These are phyloP conservation scores for Populus pruinosa DNA, from an alignment of 345 rosid species.

Conservation along the genomic window DNA sequence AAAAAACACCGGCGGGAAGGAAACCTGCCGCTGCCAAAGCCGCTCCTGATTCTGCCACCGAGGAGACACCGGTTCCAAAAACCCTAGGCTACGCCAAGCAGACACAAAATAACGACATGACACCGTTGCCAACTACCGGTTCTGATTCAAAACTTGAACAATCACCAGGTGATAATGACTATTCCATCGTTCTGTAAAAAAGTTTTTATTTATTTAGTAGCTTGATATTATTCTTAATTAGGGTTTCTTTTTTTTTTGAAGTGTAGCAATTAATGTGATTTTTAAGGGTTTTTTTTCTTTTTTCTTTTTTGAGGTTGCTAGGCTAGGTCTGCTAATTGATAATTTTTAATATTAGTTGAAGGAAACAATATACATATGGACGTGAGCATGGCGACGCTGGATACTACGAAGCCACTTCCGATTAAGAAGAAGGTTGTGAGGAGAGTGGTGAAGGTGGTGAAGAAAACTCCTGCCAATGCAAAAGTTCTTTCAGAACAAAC, in stretches of 20 bases:
- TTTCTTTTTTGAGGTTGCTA: background rate
- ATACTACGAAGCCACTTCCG: slow-evolving; percentile 16
- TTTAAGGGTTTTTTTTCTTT: background rate
- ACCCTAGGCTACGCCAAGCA: slow-evolving; percentile 27
- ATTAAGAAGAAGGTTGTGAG: slow-evolving; percentile 23
- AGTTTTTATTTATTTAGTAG: background rate
- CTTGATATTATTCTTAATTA: background rate
- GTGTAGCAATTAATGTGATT: background rate
- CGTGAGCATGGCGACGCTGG: slow-evolving; percentile 13
- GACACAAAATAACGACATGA: slow-evolving; percentile 11
- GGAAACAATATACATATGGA: slow-evolving; percentile 20
- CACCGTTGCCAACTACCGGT: slow-evolving; percentile 7
- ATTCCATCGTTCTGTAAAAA: background rate
- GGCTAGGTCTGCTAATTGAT: too few relatives aligned
- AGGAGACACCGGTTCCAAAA: slow-evolving; percentile 17
- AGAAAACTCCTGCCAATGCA: slow-evolving; percentile 22
- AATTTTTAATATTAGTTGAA: slow-evolving; percentile 7
- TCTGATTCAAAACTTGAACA: slow-evolving; percentile 25
- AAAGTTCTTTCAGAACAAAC: slow-evolving; percentile 16
- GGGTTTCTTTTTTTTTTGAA: background rate
- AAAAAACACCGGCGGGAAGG: slow-evolving; percentile 37
- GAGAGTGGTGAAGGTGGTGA: slow-evolving; percentile 25
- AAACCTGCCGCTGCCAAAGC: slow-evolving; percentile 18
- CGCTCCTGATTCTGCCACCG: background rate
- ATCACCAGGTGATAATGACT: slow-evolving; percentile 26